Conservation (phyloP, 768 basidiomycete species). For the Punctularia strigosozonata region DNA sequence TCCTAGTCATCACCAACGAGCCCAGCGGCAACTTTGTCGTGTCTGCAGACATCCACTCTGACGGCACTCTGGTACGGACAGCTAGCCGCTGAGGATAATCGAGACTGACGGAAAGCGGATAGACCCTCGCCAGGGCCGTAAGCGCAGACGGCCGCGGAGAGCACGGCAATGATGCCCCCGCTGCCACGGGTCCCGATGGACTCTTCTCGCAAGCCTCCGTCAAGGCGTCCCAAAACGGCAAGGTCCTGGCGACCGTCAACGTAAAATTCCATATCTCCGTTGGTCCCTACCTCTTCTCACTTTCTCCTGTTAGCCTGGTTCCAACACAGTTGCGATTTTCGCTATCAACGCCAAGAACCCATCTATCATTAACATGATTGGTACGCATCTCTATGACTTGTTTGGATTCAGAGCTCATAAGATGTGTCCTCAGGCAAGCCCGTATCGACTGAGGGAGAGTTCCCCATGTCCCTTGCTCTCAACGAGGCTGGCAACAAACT, state of each 20-base stretch:
- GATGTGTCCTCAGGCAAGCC: too few species aligned
- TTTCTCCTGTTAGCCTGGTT: too few species aligned
- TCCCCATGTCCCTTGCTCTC: conserved; percentile 15
- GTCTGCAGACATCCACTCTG: background rate
- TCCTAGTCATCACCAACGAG: conserved; percentile 6
- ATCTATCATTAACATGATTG: conserved; percentile 11
- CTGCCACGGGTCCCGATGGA: conserved; percentile 10
- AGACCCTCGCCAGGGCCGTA: conserved; percentile 11
- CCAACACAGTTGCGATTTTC: conserved; percentile 16
- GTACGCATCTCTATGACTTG: too few species aligned
- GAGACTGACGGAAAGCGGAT: too few species aligned
- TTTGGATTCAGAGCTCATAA: too few species aligned
- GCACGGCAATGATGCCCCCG: conserved; percentile 9
- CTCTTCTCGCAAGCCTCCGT: conserved; percentile 14
- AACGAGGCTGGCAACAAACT: conserved; percentile 7
- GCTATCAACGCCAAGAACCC: conserved; percentile 14
- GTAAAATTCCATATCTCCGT: conserved; percentile 1
- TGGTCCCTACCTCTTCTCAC: background rate
- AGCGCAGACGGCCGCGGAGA: conserved; percentile 10
- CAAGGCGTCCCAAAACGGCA: conserved; percentile 11
- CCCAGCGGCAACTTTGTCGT: conserved; percentile 3
- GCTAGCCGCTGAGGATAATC: background rate
- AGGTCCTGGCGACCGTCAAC: conserved; percentile 12
- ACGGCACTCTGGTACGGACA: conserved; percentile 1
- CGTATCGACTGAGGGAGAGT: conserved; percentile 14